A percentile compares a stretch with the other conserved stretches of the same genome.
Conservation (phyloP, 148 eudicot genomes). For the Rheum nobile region DNA sequence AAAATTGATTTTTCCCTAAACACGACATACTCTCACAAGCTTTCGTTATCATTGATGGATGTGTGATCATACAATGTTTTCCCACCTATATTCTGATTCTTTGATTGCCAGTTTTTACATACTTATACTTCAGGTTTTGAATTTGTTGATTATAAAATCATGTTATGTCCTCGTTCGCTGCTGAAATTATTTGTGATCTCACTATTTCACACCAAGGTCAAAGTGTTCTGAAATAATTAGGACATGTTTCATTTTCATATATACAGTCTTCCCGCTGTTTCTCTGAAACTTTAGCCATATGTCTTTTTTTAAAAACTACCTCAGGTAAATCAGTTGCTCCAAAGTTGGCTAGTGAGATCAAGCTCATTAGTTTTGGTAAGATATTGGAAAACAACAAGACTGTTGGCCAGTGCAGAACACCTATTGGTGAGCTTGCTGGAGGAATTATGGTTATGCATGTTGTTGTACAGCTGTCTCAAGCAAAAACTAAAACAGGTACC, state of each 20-base stretch:
- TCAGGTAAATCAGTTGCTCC: constrained; percentile 63
- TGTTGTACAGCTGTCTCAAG: constrained; percentile 72
- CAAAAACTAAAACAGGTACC: constrained; percentile 68
- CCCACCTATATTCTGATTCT: not conserved
- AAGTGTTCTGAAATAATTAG: not conserved
- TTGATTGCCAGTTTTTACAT: not conserved
- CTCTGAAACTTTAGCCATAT: not conserved
- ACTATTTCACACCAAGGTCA: not conserved
- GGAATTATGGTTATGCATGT: constrained; percentile 80
- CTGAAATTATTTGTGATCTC: not conserved
- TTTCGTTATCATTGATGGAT: not conserved
- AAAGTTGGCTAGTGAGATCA: constrained; percentile 59
- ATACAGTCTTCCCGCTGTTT: not conserved
- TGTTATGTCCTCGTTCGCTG: not conserved
- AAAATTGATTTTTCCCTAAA: not conserved
- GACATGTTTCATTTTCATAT: not conserved
- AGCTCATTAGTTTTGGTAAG: constrained; percentile 70
- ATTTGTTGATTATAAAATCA: not conserved
- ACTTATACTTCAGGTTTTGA: too few relatives aligned
- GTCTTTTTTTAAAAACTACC: not conserved
- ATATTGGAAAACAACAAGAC: constrained; percentile 80
- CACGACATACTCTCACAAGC: not conserved
- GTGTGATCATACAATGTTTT: not conserved
- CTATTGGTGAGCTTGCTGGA: constrained; percentile 60
- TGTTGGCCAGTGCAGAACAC: constrained; percentile 67